A percentile compares a stretch with the other conserved stretches of the same genome.
Evolutionary conservation across 202 grass and related monocot genomes (phyloP).

Genomic region (Carex arenaria): DNA sequence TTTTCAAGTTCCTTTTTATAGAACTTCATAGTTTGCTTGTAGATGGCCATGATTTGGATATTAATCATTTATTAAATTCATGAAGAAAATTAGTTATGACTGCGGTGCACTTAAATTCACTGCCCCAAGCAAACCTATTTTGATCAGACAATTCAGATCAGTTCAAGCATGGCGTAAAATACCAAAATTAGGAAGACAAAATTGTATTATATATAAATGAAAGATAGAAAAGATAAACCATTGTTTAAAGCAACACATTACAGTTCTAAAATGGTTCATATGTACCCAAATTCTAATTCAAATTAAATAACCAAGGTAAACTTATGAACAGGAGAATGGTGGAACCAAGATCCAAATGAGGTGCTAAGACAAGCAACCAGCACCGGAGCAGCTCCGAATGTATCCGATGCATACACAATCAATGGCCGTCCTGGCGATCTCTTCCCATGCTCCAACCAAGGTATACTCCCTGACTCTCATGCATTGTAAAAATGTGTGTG

Average conservation of each 20-base stretch:
- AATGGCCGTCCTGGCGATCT: constrained; percentile 88
- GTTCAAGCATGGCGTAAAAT: not conserved
- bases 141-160: not conserved
- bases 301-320: not conserved
- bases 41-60: not conserved
- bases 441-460: constrained; percentile 69
- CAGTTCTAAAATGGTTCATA: not conserved
- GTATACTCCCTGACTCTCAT: constrained; percentile 16
- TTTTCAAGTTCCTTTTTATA: not conserved
- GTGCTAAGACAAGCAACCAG: constrained; percentile 64
- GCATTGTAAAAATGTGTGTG: not conserved
- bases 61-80: not conserved
- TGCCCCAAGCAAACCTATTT: not conserved
- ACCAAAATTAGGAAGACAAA: not conserved
- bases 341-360: constrained; percentile 69
- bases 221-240: not conserved
- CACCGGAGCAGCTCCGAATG: constrained; percentile 77
- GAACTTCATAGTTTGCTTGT: not conserved
- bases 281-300: not conserved
- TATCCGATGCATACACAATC: constrained; percentile 70
- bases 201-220: not conserved
- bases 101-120: not conserved
- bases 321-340: constrained; percentile 68
- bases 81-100: not conserved
- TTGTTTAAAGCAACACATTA: not conserved